Evolutionary conservation across 75 land plant genomes (phyloP).

Genomic region (Sequoia sempervirens): DNA sequence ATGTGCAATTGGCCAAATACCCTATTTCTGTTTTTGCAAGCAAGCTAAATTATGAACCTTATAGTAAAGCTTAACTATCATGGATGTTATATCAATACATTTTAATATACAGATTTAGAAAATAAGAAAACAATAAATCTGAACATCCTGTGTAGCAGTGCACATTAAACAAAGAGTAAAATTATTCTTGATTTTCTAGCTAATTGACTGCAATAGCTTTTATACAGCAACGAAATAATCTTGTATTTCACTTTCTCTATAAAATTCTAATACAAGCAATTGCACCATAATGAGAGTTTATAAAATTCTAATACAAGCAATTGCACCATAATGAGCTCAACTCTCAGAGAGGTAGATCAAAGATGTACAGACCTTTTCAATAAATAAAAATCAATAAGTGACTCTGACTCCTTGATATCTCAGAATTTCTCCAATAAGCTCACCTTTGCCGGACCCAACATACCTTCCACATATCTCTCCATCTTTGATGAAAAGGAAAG

Average conservation of each 20-base stretch:
- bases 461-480: slow-evolving; percentile 76
- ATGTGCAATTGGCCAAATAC: background rate
- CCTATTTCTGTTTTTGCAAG: background rate
- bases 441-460: slow-evolving; percentile 94
- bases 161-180: background rate
- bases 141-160: background rate
- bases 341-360: background rate
- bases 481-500: slow-evolving; percentile 79
- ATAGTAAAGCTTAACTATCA: background rate
- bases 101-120: background rate
- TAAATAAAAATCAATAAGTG: slow-evolving; percentile 33
- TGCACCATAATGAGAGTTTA: no score
- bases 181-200: background rate
- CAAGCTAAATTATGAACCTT: background rate
- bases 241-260: background rate
- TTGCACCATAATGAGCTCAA: background rate
- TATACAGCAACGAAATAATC: background rate
- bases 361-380: background rate
- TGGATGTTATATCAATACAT: background rate
- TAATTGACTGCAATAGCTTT: background rate
- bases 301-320: no score
- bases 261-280: background rate
- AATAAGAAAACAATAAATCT: background rate
- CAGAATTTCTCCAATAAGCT: slow-evolving; percentile 92
- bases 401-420: slow-evolving; percentile 88